Percentiles rank a stretch among this genome's conserved stretches.
These are phyloP conservation scores for Aquilaria malaccensis DNA, from an alignment of 345 rosid species.

Conservation along the genomic window DNA sequence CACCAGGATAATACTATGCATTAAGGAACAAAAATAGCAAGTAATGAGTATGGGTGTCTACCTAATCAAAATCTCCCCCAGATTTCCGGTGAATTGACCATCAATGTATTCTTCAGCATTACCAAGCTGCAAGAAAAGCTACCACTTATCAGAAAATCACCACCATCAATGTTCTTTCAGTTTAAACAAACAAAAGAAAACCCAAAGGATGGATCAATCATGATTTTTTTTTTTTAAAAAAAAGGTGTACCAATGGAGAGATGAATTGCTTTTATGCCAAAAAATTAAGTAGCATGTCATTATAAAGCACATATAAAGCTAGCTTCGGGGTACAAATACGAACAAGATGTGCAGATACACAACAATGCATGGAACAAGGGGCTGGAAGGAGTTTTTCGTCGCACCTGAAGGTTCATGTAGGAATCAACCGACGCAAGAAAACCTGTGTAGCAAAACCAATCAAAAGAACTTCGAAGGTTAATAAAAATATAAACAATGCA, in stretches of 20 bases:
- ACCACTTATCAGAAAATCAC: background rate
- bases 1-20: background rate
- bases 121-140: constrained; percentile 46
- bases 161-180: background rate
- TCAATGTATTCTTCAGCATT: constrained; percentile 85
- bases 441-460: constrained; percentile 30
- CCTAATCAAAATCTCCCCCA: constrained; percentile 95
- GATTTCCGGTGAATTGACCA: constrained; percentile 78
- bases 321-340: background rate
- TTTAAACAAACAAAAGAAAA: background rate
- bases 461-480: background rate
- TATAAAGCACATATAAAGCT: background rate
- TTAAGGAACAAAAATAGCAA: background rate
- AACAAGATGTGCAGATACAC: background rate
- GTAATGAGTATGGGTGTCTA: constrained; percentile 7
- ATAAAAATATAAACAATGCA: no score
- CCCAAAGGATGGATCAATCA: background rate
- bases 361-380: no score
- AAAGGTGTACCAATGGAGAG: background rate
- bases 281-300: background rate
- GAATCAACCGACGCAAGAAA: constrained; percentile 94
- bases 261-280: background rate
- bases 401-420: constrained; percentile 94
- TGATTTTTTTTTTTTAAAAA: background rate
- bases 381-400: background rate